phyloP scores from a whole-genome alignment of 169 alveolate species.

The Cryptosporidium viatorum region DNA sequence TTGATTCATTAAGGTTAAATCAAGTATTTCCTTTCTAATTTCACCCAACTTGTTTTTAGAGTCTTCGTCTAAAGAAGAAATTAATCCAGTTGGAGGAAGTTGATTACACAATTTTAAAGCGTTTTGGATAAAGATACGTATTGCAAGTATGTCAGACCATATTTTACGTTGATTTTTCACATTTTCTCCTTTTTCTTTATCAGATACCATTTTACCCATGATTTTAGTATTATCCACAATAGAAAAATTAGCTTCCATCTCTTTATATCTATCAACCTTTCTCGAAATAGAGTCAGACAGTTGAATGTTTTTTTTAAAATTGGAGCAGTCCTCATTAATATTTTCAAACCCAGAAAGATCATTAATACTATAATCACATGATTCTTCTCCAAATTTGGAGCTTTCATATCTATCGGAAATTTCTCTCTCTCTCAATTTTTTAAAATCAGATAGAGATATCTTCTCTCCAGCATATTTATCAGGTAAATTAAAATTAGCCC shows the following conservation, averaged over 20 bases:
- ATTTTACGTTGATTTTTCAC: slow-evolving; percentile 55
- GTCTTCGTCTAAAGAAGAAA: slow-evolving; percentile 4
- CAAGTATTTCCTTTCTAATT: slow-evolving; percentile 8
- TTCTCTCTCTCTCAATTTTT: slow-evolving; percentile 2
- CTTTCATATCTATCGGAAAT: background rate
- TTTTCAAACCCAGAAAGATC: background rate
- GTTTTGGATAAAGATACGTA: slow-evolving; percentile 50
- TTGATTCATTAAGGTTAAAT: background rate
- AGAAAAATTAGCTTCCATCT: slow-evolving; percentile 26
- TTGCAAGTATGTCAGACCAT: slow-evolving; percentile 50
- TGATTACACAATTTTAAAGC: slow-evolving; percentile 6
- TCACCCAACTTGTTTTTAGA: background rate
- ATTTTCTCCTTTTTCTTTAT: slow-evolving; percentile 19
- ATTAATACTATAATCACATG: background rate
- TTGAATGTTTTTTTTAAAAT: slow-evolving; percentile 7
- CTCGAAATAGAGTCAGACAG: slow-evolving; percentile 17
- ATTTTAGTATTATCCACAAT: slow-evolving; percentile 27
- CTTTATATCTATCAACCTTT: slow-evolving; percentile 18
- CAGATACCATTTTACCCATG: slow-evolving; percentile 1
- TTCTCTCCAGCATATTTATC: slow-evolving; percentile 40
- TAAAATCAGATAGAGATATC: slow-evolving; percentile 13
- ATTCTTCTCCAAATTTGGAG: background rate
- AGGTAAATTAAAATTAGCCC: slow-evolving; percentile 38
- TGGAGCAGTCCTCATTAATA: background rate
- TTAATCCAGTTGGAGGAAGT: slow-evolving; percentile 46